phyloP scores from a whole-genome alignment of 768 basidiomycete genomes.

The Suillus ampliporus region DNA sequence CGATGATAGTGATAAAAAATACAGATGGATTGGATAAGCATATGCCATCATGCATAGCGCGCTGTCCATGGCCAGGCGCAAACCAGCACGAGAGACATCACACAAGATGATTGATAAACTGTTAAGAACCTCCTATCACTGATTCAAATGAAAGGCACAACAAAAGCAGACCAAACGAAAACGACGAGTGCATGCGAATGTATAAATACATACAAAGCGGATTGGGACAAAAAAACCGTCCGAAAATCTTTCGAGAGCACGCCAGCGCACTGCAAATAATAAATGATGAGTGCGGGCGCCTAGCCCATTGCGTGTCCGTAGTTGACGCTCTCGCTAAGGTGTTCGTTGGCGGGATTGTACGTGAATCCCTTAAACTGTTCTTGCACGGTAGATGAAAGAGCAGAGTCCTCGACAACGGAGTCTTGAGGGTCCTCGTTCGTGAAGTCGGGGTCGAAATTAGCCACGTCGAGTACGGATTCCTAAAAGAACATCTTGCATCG shows the following conservation, averaged over 20 bases:
- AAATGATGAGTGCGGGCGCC: slow-evolving; percentile 3
- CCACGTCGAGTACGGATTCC: slow-evolving; percentile 94
- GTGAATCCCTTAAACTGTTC: slow-evolving; percentile 94
- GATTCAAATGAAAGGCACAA: neutral
- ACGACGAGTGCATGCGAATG: slow-evolving; percentile 1
- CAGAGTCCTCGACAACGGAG: slow-evolving; percentile 93
- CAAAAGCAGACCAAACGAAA: neutral
- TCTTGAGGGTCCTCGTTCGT: slow-evolving; percentile 95
- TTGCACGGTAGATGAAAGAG: slow-evolving; percentile 93
- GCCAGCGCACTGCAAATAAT: slow-evolving; percentile 6
- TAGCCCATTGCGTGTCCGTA: slow-evolving; percentile 49
- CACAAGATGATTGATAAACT: neutral
- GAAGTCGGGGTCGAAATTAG: slow-evolving; percentile 98
- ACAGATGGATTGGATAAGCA: neutral
- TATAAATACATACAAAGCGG: slow-evolving; percentile 13
- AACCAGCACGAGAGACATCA: neutral
- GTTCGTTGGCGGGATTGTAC: slow-evolving; percentile 84
- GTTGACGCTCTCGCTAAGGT: slow-evolving; percentile 83
- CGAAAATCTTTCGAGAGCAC: slow-evolving; percentile 9
- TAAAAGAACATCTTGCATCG: slow-evolving; percentile 31
- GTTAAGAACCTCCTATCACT: neutral
- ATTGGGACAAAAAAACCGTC: neutral
- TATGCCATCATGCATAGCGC: slow-evolving; percentile 1
- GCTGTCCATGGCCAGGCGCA: neutral
- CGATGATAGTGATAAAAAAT: neutral